A percentile compares a stretch with the other conserved stretches of the same genome.
These are phyloP conservation scores for Geotrichum klebahnii DNA, from an alignment of 1,139 yeast genomes.

Conservation along the genomic window DNA sequence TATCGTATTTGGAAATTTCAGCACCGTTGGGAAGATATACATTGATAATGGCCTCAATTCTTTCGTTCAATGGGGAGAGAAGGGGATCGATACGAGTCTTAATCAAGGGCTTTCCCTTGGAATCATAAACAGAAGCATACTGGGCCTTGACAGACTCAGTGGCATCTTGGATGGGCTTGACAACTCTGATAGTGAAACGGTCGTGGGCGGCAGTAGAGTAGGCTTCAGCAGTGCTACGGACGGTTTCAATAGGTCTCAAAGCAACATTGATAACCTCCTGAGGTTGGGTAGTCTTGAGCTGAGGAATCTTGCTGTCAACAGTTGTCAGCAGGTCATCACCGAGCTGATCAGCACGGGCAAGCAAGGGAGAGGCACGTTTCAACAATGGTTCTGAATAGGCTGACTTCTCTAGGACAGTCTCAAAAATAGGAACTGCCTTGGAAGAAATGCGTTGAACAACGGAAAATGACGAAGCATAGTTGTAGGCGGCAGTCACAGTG, in stretches of 20 bases:
- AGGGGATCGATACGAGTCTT: slow-evolving; percentile 61
- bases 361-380: slow-evolving; percentile 35
- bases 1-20: slow-evolving; percentile 35
- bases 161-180: slow-evolving; percentile 36
- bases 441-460: slow-evolving; percentile 55
- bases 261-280: slow-evolving; percentile 37
- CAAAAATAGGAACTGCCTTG: slow-evolving; percentile 54
- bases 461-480: slow-evolving; percentile 56
- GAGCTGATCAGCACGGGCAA: slow-evolving; percentile 36
- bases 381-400: slow-evolving; percentile 37
- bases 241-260: slow-evolving; percentile 35
- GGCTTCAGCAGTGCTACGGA: slow-evolving; percentile 30
- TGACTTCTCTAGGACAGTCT: slow-evolving; percentile 40
- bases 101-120: slow-evolving; percentile 58
- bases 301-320: slow-evolving; percentile 39
- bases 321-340: slow-evolving; percentile 38
- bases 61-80: slow-evolving; percentile 57
- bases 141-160: slow-evolving; percentile 36
- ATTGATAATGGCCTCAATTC: slow-evolving; percentile 47
- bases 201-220: slow-evolving; percentile 35
- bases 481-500: slow-evolving; percentile 57
- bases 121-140: slow-evolving; percentile 44
- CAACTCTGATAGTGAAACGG: slow-evolving; percentile 32
- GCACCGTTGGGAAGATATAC: slow-evolving; percentile 49
- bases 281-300: slow-evolving; percentile 38